A percentile compares a stretch with the other conserved stretches of the same genome.
Evolutionary conservation across 495 filamentous ascomycete genomes (phyloP).

Genomic region (Neurospora sp.): DNA sequence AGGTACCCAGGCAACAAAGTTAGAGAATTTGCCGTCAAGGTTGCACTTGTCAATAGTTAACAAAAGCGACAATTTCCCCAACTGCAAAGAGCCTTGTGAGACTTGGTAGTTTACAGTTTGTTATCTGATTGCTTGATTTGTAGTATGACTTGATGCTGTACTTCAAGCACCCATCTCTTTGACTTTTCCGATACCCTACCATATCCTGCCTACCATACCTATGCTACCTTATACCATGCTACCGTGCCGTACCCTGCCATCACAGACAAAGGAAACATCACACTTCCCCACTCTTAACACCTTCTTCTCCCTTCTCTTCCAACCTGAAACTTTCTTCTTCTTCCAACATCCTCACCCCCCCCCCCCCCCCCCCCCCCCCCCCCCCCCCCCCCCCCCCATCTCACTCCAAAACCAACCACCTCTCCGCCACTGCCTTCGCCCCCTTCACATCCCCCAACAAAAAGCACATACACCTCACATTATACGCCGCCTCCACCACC

Average conservation of each 20-base stretch:
- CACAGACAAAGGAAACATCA: not conserved
- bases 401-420: constrained; percentile 22
- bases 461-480: constrained; percentile 45
- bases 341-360: not conserved
- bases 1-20: no score
- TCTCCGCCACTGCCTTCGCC: constrained; percentile 14
- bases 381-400: not conserved
- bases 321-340: not conserved
- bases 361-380: not conserved
- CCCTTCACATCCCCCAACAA: constrained; percentile 24
- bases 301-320: not conserved
- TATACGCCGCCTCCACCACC: constrained; percentile 64
- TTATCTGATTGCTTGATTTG: no score
- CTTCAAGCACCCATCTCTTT: not conserved
- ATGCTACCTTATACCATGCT: not conserved
- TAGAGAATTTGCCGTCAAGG: no score
- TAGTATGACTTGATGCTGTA: no score
- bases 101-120: no score
- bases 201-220: not conserved
- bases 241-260: not conserved
- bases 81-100: no score
- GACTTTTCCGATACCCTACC: not conserved
- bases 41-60: no score
- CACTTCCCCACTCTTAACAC: no score
- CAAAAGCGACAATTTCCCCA: no score